phyloP scores from a whole-genome alignment of 495 filamentous ascomycete genomes.

The Penicillium mononematosum region DNA sequence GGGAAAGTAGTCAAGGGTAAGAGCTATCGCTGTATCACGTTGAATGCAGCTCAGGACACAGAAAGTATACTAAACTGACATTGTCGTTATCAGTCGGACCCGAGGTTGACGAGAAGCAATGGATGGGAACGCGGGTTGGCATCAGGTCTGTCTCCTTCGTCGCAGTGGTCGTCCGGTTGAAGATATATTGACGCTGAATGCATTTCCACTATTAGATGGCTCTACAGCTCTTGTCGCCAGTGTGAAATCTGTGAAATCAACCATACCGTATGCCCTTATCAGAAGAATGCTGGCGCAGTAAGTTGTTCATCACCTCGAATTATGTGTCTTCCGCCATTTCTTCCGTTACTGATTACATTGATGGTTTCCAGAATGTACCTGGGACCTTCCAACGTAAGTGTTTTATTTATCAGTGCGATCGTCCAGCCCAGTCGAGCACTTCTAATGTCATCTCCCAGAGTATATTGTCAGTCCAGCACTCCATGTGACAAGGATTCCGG shows the following conservation, averaged over 20 bases:
- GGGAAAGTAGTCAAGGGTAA: conserved; percentile 40
- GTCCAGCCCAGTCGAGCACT: neutral
- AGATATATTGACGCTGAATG: neutral
- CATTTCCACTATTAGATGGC: conserved; percentile 31
- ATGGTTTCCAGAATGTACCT: conserved; percentile 37
- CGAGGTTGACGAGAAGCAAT: conserved; percentile 29
- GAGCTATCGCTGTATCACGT: neutral
- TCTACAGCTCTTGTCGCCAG: conserved; percentile 43
- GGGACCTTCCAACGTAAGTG: conserved; percentile 46
- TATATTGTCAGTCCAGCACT: conserved; percentile 43
- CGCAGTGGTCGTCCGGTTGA: neutral
- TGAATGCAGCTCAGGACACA: neutral
- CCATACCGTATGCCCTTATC: conserved; percentile 44
- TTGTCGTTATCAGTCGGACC: conserved; percentile 26
- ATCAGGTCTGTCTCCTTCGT: conserved; percentile 32
- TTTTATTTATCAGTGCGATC: neutral
- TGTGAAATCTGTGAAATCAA: conserved; percentile 50
- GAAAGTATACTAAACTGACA: conserved; percentile 1
- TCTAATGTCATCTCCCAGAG: conserved; percentile 23
- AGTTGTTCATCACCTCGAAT: neutral
- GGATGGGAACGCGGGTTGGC: conserved; percentile 40
- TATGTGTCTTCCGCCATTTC: neutral
- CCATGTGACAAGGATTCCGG: conserved; percentile 41
- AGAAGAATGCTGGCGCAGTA: conserved; percentile 47
- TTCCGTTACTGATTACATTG: neutral